These are phyloP conservation scores for Botrytis fragariae DNA, from an alignment of 2,329 filamentous ascomycete species.

Conservation along the genomic window DNA sequence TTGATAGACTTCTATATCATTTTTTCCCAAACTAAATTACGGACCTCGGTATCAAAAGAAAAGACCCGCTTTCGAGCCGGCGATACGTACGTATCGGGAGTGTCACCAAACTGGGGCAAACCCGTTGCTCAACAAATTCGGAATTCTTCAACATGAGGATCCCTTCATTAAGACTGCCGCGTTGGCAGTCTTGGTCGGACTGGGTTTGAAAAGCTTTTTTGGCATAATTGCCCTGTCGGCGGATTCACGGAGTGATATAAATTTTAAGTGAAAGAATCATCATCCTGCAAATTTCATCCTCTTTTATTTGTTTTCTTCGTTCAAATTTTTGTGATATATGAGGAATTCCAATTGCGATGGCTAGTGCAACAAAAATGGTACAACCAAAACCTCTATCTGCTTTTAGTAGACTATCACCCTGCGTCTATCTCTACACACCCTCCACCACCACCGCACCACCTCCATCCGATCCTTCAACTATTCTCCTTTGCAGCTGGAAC, in stretches of 20 bases:
- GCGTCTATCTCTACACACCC: constrained; percentile 29
- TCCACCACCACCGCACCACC: constrained; percentile 8
- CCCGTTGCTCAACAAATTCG: neutral
- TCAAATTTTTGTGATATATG: neutral
- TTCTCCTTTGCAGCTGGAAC: constrained; percentile 58
- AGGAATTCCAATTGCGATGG: too few relatives aligned
- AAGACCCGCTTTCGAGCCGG: constrained; percentile 7
- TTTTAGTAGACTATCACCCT: constrained; percentile 30
- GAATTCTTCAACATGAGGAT: neutral
- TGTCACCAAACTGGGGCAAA: constrained; percentile 3
- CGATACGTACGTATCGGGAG: neutral
- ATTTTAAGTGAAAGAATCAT: neutral
- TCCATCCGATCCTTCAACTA: constrained; percentile 35
- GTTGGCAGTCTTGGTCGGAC: neutral
- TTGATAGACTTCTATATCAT: neutral
- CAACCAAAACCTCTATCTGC: constrained; percentile 29
- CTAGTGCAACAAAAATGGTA: neutral
- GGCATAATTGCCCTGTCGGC: neutral
- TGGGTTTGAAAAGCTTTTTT: neutral
- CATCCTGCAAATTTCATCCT: neutral
- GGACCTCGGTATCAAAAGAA: neutral
- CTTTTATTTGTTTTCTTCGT: neutral
- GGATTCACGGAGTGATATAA: neutral
- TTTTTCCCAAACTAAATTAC: neutral
- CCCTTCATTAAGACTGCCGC: neutral